These are phyloP conservation scores for Podaxis pistillaris DNA, from an alignment of 768 basidiomycete genomes.

Conservation along the genomic window DNA sequence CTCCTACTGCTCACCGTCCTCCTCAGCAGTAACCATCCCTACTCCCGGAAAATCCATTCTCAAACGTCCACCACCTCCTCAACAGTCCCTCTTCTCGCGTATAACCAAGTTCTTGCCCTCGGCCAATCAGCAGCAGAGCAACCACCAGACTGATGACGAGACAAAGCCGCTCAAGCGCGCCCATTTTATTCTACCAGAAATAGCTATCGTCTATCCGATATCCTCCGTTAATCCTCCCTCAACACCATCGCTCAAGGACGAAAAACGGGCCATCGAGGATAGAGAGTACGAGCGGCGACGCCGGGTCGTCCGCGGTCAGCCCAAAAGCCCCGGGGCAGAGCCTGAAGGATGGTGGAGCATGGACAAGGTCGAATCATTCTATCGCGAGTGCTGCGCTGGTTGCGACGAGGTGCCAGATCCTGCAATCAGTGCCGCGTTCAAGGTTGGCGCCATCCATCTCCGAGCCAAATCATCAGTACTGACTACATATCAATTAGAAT, in stretches of 20 bases:
- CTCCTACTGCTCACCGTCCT: constrained; percentile 51
- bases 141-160: constrained; percentile 37
- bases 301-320: constrained; percentile 61
- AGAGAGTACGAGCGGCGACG: constrained; percentile 67
- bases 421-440: constrained; percentile 66
- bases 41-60: constrained; percentile 81
- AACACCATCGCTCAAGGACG: constrained; percentile 73
- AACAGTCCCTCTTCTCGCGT: constrained; percentile 68
- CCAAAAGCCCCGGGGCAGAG: constrained; percentile 33
- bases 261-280: constrained; percentile 79
- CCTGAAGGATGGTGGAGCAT: constrained; percentile 79
- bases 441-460: constrained; percentile 42
- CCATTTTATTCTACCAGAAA: constrained; percentile 85
- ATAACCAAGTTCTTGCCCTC: constrained; percentile 74
- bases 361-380: constrained; percentile 82
- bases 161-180: constrained; percentile 76
- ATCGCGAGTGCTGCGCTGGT: constrained; percentile 79
- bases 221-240: constrained; percentile 81
- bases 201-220: constrained; percentile 90
- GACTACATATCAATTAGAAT: constrained; percentile 33
- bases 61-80: constrained; percentile 69
- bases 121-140: constrained; percentile 33
- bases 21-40: constrained; percentile 78
- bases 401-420: constrained; percentile 71
- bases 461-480: constrained; percentile 6